Base-by-base conservation (phyloP, 192 early-diverging fungal genomes). In the Backusella tuberculispora region DNA sequence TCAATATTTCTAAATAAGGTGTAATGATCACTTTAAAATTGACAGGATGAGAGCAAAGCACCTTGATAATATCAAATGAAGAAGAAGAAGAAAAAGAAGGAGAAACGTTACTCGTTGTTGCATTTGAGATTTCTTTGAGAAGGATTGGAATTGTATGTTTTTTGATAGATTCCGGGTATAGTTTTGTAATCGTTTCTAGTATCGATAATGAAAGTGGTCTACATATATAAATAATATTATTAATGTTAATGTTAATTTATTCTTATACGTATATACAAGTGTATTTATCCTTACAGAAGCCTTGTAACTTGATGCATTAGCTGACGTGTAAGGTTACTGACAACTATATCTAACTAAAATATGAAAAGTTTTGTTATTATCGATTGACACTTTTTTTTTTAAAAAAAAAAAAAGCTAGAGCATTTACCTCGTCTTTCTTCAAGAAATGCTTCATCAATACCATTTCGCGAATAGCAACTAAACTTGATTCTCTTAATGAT, bases 401-500 rank as follows among this genome's bases (percentile, higher is more conserved):
- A n/a, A 10, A 29, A 26, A 29, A 21, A 63, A 9, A 63, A 63
- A 19, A 8, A 29, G 3, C 63, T 21, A 17, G 37, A 17, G 3
- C 14, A 45, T 42, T 69, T 63, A 77, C 79, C 78, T 93, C 92
- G 42, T 90, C 82, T 8, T 82, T 77, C 15, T 76, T 79, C 21
- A 93, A 75, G 64, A 92, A 91, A 42, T 83, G 80, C 14, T 84
- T 85, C 73, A 93, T 82, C 9, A 91, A 73, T n/a, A 87, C 84
- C 82, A 93, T 85, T 15, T 85, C 84, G 24, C 87, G 84, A 42
- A 97, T 85, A 15, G 93, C 94, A 72, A 86, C 87, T 14, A 95
- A 74, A 8, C 90, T 88, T 38, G 85, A 83, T 42, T 90, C 83
- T 60, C 89, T 83, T 70, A 95, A 77, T 38, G 21, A n/a, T 6